These are phyloP conservation scores for Chalara sp. DNA, from an alignment of 2,329 filamentous ascomycete genomes.

Conservation along the genomic window DNA sequence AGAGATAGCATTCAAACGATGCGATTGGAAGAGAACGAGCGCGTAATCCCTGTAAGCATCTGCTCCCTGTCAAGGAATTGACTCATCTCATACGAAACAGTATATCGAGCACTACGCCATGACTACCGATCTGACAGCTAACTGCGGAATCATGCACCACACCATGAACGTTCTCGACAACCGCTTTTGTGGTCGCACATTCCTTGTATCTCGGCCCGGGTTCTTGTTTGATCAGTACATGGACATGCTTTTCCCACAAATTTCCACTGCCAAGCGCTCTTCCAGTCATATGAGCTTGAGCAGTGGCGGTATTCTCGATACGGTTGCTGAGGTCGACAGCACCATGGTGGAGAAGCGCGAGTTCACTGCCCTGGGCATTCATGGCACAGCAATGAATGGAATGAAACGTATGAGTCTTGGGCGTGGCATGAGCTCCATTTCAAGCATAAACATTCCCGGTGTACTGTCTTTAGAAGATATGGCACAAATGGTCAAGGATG, in stretches of 20 bases:
- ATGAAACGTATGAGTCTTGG: not conserved
- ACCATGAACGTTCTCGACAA: slow-evolving; percentile 4
- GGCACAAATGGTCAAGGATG: not conserved
- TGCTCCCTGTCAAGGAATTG: not conserved
- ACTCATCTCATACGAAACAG: slow-evolving; percentile 38
- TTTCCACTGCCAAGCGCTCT: not conserved
- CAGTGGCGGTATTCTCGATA: slow-evolving; percentile 2
- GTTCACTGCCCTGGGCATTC: slow-evolving; percentile 9
- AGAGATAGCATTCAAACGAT: not conserved
- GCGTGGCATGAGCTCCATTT: not conserved
- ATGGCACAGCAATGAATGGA: not conserved
- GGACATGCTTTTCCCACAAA: slow-evolving; percentile 3
- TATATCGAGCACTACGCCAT: slow-evolving; percentile 77
- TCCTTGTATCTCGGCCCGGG: slow-evolving; percentile 2
- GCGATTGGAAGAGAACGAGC: slow-evolving; percentile 2
- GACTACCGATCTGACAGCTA: slow-evolving; percentile 63
- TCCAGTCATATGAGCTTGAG: not conserved
- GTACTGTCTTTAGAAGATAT: too few species aligned
- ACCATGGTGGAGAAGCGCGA: slow-evolving; percentile 12
- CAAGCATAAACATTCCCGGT: too few species aligned
- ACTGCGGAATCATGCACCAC: slow-evolving; percentile 64
- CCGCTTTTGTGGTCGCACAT: slow-evolving; percentile 28
- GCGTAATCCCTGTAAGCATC: slow-evolving; percentile 6
- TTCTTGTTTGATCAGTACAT: slow-evolving; percentile 12
- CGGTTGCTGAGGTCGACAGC: slow-evolving; percentile 9